Conservation (phyloP, 345 rosid species). For the Conringia planisiliqua region DNA sequence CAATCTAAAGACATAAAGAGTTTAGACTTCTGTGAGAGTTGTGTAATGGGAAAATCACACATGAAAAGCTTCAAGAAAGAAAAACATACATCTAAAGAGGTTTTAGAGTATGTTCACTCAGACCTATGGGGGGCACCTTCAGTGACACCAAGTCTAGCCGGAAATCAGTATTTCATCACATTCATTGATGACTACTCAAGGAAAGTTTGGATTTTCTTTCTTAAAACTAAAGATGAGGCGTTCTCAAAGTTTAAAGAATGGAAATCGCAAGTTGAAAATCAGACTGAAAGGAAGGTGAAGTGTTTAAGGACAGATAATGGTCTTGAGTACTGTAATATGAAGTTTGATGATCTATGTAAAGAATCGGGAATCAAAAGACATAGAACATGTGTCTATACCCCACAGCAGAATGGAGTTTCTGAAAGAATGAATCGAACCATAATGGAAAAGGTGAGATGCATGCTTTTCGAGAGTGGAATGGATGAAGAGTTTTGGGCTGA, state of each 20-base stretch:
- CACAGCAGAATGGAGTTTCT: not conserved
- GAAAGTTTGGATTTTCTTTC: not conserved
- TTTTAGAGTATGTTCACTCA: too few species aligned
- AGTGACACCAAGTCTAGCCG: too few species aligned
- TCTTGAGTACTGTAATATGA: not conserved
- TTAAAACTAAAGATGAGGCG: not conserved
- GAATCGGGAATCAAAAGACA: not conserved
- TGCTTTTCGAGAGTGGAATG: not conserved
- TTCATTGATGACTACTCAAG: not conserved
- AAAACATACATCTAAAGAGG: too few species aligned
- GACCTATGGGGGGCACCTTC: too few species aligned
- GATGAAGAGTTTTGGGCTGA: not conserved
- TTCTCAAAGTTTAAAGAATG: not conserved
- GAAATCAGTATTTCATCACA: too few species aligned
- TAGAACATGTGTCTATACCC: not conserved
- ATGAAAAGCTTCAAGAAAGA: too few species aligned
- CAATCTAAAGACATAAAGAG: too few species aligned
- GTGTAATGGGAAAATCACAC: too few species aligned
- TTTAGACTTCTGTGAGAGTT: too few species aligned
- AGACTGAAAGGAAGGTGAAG: not conserved
- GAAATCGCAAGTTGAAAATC: not conserved
- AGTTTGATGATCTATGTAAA: too few species aligned
- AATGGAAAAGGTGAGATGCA: not conserved
- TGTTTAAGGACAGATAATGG: not conserved
- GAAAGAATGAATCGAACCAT: not conserved